Evolutionary conservation across 176 grass and related monocot species (phyloP), one percentile per base, ranked within the genome.

Genomic region (Zizania latifolia): DNA sequence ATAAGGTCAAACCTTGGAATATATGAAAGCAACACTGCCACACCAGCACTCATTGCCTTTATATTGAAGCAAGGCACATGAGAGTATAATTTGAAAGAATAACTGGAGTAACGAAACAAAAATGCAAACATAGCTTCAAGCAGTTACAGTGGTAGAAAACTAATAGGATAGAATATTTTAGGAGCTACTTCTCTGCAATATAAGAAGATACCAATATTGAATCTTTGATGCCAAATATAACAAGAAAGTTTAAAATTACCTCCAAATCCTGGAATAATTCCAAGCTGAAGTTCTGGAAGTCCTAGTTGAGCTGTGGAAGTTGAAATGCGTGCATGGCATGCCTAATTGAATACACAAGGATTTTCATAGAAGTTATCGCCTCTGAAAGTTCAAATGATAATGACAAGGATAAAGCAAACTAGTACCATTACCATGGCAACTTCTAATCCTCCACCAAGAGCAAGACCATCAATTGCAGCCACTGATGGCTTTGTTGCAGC

Each of bases 391-490:
- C 27, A 62, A 80, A 19, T 59, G 30, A 65, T 2, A 38, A 53
- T 30, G 23, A 23, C 7, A 69, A 74, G 5, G 17, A 53, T 41
- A 77, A 75, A 14, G 24, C 13, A 67, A 41, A 59, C 14, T 81
- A 71, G 44, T 91, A 15, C 4, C 19, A 8, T 48, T 48, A 98
- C 91, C 95, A 98, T 98, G 82, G 86, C 79, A 90, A 93, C 58
- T 88, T 98, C 91, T 77, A 98, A 75, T 62, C 95, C 95, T 56
- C 95, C 95, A 27, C 94, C 95, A 77, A 98, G 84, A 84, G 84
- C 82, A 60, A 92, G 61, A 62, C 95, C 91, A 82, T 92, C 86
- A 78, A 98, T 94, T 78, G 95, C 89, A 75, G 91, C 91, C 62
- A 98, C 86, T 3, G 95, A 94, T 86, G 95, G 91, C 68, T 98